Evolutionary conservation across 2,329 filamentous ascomycete genomes (phyloP).

Genomic region (Fusarium ramigenum): DNA sequence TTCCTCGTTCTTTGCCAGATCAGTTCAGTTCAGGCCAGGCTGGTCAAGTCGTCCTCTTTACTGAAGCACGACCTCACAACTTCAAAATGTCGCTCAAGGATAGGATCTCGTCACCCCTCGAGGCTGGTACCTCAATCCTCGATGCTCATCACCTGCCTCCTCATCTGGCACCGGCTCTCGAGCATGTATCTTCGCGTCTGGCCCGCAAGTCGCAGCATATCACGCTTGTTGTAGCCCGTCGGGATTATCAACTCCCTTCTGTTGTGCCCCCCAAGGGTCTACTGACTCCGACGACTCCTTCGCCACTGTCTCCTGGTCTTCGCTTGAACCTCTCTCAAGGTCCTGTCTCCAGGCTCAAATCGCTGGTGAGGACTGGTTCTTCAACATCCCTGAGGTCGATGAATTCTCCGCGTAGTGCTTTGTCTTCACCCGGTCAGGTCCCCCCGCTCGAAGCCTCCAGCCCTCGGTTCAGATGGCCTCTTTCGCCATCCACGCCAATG

Average conservation of each 20-base stretch:
- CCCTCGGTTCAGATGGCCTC: slow-evolving; percentile 44
- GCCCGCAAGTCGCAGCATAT: slow-evolving; percentile 65
- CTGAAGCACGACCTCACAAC: slow-evolving; percentile 21
- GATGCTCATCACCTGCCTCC: slow-evolving; percentile 66
- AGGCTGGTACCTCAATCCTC: slow-evolving; percentile 68
- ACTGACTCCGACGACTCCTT: slow-evolving; percentile 43
- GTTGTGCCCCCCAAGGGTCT: slow-evolving; percentile 36
- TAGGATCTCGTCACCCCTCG: slow-evolving; percentile 69
- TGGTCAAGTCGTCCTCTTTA: slow-evolving; percentile 4
- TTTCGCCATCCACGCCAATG: slow-evolving; percentile 52
- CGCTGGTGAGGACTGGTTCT: slow-evolving; percentile 44
- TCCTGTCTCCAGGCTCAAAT: slow-evolving; percentile 47
- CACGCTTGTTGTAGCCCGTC: slow-evolving; percentile 65
- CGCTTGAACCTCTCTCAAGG: slow-evolving; percentile 47
- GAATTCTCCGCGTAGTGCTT: slow-evolving; percentile 37
- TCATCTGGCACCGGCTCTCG: slow-evolving; percentile 63
- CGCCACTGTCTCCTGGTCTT: slow-evolving; percentile 43
- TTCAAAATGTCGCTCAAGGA: slow-evolving; percentile 60
- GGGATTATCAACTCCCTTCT: slow-evolving; percentile 64
- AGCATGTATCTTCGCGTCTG: slow-evolving; percentile 66
- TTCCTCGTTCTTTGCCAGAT: background rate
- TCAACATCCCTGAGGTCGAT: slow-evolving; percentile 38
- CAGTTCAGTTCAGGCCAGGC: background rate
- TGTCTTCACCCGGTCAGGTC: slow-evolving; percentile 48
- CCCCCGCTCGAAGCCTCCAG: slow-evolving; percentile 44